phyloP scores from a whole-genome alignment of 257 asterid species.

The Solanum peruvianum region DNA sequence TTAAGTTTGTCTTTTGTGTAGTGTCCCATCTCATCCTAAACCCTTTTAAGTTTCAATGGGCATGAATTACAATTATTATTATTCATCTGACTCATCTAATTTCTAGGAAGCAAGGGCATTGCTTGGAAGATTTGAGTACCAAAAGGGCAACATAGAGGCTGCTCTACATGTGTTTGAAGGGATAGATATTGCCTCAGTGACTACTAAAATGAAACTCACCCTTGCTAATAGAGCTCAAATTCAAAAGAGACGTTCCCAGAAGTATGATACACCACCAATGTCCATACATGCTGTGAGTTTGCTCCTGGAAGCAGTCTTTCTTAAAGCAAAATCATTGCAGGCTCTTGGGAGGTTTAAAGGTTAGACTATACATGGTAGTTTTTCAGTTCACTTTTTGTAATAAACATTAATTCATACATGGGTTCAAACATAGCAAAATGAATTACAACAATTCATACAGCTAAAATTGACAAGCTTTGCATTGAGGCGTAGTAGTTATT shows the following conservation, averaged over 20 bases:
- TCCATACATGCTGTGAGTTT: slow-evolving; percentile 79
- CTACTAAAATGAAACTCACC: slow-evolving; percentile 63
- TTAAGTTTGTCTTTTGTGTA: background rate
- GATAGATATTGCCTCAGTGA: slow-evolving; percentile 62
- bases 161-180: slow-evolving; percentile 94
- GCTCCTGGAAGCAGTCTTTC: slow-evolving; percentile 72
- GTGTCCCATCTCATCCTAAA: background rate
- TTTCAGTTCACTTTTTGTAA: background rate
- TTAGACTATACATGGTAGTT: slow-evolving; percentile 4
- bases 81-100: background rate
- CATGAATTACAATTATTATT: background rate
- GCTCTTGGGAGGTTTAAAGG: slow-evolving; percentile 88
- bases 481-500: background rate
- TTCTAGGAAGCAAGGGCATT: slow-evolving; percentile 94
- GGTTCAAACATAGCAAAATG: background rate
- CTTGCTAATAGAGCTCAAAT: slow-evolving; percentile 45
- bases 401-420: background rate
- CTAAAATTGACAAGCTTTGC: background rate
- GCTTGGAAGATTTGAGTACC: slow-evolving; percentile 86
- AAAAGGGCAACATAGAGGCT: slow-evolving; percentile 81
- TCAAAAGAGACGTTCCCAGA: slow-evolving; percentile 42
- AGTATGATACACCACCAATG: slow-evolving; percentile 51
- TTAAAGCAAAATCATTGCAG: slow-evolving; percentile 75
- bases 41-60: background rate
- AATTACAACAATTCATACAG: background rate